Evolutionary conservation across 805 yeast species (phyloP).

Genomic region (Cyberlindnera xishuangbannaensis): DNA sequence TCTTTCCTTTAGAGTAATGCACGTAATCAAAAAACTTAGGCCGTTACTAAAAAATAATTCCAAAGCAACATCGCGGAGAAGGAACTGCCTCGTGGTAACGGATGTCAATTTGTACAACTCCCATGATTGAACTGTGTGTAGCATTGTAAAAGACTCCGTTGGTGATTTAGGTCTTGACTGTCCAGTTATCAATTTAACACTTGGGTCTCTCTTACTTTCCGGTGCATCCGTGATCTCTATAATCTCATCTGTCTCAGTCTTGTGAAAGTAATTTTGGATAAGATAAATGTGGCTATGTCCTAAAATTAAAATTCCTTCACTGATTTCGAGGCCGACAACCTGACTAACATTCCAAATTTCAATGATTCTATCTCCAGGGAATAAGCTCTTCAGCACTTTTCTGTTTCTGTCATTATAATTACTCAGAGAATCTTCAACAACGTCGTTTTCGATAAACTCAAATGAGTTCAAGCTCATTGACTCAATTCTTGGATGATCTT

Average conservation of each 20-base stretch:
- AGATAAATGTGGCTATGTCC: conserved; percentile 63
- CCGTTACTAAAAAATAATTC: conserved; percentile 76
- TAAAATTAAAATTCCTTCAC: conserved; percentile 67
- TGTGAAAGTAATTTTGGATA: conserved; percentile 63
- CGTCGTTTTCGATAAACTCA: conserved; percentile 40
- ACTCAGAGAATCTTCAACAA: conserved; percentile 26
- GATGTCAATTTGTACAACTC: conserved; percentile 51
- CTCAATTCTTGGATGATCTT: conserved; percentile 17
- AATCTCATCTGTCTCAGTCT: conserved; percentile 44
- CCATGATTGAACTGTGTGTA: conserved; percentile 56
- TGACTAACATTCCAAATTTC: conserved; percentile 71
- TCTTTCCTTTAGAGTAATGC: conserved; percentile 45
- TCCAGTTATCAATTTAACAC: conserved; percentile 56
- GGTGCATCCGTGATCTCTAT: conserved; percentile 67
- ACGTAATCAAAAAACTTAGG: conserved; percentile 62
- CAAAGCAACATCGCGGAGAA: conserved; percentile 73
- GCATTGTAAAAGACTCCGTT: conserved; percentile 18
- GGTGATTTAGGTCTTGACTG: conserved; percentile 27
- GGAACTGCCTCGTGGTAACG: conserved; percentile 67
- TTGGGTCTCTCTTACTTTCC: conserved; percentile 54
- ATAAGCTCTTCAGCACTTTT: conserved; percentile 63
- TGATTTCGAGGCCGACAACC: conserved; percentile 69
- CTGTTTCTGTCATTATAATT: conserved; percentile 64
- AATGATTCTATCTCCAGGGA: conserved; percentile 64
- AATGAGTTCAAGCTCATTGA: conserved; percentile 29